These are phyloP conservation scores for Gossypium aridum DNA, from an alignment of 441 rosid genomes.

Conservation along the genomic window DNA sequence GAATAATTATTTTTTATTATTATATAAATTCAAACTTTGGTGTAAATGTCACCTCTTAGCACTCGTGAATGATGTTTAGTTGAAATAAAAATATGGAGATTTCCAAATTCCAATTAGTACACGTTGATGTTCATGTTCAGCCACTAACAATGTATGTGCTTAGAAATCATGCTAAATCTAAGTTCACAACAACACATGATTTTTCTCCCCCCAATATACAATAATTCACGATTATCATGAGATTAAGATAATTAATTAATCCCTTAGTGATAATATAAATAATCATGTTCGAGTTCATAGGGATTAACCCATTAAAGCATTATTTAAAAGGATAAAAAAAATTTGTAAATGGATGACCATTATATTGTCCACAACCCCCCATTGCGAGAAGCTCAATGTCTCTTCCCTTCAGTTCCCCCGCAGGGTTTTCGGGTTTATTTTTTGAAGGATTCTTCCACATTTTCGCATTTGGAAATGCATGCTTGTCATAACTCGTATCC, in stretches of 20 bases:
- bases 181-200: neutral
- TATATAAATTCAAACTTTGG: too few relatives aligned
- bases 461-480: conserved; percentile 6
- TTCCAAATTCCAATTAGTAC: neutral
- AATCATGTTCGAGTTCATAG: conserved; percentile 21
- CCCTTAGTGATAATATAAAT: neutral
- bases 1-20: too few relatives aligned
- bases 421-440: neutral
- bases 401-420: neutral
- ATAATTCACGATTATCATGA: neutral
- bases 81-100: too few relatives aligned
- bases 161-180: neutral
- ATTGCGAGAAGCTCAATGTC: neutral
- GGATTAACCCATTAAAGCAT: neutral
- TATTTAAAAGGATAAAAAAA: neutral
- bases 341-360: conserved; percentile 13
- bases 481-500: conserved; percentile 4
- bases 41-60: too few relatives aligned
- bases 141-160: neutral
- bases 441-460: neutral
- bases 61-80: too few relatives aligned
- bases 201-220: neutral
- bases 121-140: neutral
- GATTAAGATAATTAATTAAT: neutral
- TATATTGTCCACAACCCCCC: conserved; percentile 12